Conservation (phyloP, 2,329 filamentous ascomycete genomes). For the Fusarium sp. region DNA sequence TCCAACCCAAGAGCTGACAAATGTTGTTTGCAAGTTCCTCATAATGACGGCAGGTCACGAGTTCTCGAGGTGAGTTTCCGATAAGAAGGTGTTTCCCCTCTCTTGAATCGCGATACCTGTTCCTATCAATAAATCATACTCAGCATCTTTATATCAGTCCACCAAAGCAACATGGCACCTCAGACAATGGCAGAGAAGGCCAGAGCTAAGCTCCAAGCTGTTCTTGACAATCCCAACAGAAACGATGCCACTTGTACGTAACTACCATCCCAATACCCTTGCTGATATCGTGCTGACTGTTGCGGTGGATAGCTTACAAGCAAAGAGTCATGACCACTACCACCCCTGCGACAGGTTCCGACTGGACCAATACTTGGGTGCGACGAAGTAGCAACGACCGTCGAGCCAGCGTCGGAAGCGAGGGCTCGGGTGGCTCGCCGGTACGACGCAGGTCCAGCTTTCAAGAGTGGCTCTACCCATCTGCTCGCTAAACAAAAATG, state of each 20-base stretch:
- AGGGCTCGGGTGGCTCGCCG: slow-evolving; percentile 19
- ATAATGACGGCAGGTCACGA: slow-evolving; percentile 32
- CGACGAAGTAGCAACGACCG: slow-evolving; percentile 33
- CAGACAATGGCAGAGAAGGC: slow-evolving; percentile 33
- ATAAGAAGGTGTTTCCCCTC: slow-evolving; percentile 31
- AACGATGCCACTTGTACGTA: slow-evolving; percentile 27
- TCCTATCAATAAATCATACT: not conserved
- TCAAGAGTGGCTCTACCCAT: slow-evolving; percentile 36
- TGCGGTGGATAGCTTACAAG: slow-evolving; percentile 13
- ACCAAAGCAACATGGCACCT: slow-evolving; percentile 15
- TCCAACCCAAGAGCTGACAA: slow-evolving; percentile 16
- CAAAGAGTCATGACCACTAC: slow-evolving; percentile 37
- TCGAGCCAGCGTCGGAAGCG: slow-evolving; percentile 28
- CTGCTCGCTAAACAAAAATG: slow-evolving; percentile 19
- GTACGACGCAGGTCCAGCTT: slow-evolving; percentile 34
- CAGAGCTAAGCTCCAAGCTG: slow-evolving; percentile 35
- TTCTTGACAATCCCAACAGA: slow-evolving; percentile 30
- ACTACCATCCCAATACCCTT: rapidly evolving
- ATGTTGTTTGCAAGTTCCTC: not conserved
- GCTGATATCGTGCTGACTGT: not conserved
- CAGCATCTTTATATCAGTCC: not conserved
- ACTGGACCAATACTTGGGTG: slow-evolving; percentile 30
- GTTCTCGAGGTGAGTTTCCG: not conserved
- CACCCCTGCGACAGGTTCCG: slow-evolving; percentile 22
- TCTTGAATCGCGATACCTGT: not conserved